These are phyloP conservation scores for Cladosporium colombiae DNA, from an alignment of 2,329 filamentous ascomycete genomes.

Conservation along the genomic window DNA sequence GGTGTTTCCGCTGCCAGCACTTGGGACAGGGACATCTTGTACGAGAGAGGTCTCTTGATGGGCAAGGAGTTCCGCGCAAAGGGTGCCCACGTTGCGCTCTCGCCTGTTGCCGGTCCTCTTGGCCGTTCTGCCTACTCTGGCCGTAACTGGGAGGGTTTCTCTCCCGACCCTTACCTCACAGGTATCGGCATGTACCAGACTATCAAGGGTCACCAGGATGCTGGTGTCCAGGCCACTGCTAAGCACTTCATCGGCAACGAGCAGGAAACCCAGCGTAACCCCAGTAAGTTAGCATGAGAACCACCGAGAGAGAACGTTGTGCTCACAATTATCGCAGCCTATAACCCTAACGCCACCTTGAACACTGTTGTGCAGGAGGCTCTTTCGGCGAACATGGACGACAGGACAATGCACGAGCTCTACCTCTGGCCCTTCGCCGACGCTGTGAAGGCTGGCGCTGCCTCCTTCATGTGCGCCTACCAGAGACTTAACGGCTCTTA, in stretches of 20 bases:
- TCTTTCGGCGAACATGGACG: conserved; percentile 40
- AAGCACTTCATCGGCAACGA: conserved; percentile 21
- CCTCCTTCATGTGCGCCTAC: conserved; percentile 36
- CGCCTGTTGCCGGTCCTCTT: conserved; percentile 42
- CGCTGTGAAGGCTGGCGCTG: conserved; percentile 25
- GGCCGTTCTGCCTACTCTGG: conserved; percentile 23
- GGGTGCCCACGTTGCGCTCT: conserved; percentile 55
- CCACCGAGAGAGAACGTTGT: not conserved
- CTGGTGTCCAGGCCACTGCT: conserved; percentile 38
- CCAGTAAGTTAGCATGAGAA: not conserved
- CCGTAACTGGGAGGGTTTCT: conserved; percentile 59
- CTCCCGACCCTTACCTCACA: conserved; percentile 64
- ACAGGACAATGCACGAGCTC: conserved; percentile 31
- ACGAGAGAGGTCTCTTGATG: conserved; percentile 42
- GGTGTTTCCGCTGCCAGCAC: conserved; percentile 83
- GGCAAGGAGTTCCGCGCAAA: conserved; percentile 34
- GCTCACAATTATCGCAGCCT: not conserved
- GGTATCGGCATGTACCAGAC: conserved; percentile 50
- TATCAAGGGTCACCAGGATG: conserved; percentile 51
- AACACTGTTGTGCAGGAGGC: conserved; percentile 28
- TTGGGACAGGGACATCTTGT: conserved; percentile 70
- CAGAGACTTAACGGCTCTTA: conserved; percentile 64
- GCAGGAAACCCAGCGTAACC: conserved; percentile 22
- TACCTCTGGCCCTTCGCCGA: conserved; percentile 31
- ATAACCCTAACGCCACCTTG: conserved; percentile 11